Evolutionary conservation across 257 asterid genomes (phyloP).

Genomic region (Lycium ferocissimum): DNA sequence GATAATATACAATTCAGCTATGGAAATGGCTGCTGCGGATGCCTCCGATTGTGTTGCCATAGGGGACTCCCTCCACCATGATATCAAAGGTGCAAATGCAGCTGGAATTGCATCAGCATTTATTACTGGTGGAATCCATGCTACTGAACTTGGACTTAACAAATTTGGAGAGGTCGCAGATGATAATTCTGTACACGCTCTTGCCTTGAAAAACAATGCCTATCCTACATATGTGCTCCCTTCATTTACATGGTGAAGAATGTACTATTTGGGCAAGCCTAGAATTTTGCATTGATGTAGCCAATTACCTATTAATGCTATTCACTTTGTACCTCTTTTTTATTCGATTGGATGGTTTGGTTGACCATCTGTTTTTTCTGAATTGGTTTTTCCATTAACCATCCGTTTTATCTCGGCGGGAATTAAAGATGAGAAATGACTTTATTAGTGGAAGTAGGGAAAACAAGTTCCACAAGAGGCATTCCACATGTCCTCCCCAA

Average conservation of each 20-base stretch:
- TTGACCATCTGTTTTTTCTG: no score
- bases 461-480: no score
- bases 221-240: conserved; percentile 80
- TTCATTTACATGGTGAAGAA: conserved; percentile 77
- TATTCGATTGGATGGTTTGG: neutral
- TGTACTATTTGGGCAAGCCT: neutral
- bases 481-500: no score
- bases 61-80: conserved; percentile 98
- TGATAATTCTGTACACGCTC: conserved; percentile 60
- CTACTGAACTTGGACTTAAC: conserved; percentile 75
- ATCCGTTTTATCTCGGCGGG: no score
- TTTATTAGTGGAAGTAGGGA: no score
- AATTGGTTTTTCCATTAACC: neutral
- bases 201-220: conserved; percentile 65
- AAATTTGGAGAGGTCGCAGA: conserved; percentile 72
- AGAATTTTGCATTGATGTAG: neutral
- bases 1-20: conserved; percentile 87
- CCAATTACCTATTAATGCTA: neutral
- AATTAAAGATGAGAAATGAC: no score
- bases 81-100: conserved; percentile 84
- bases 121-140: conserved; percentile 82
- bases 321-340: neutral
- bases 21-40: conserved; percentile 69
- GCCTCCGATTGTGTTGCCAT: conserved; percentile 85
- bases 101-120: conserved; percentile 76